Evolutionary conservation across 352 stramenopile species (phyloP).

Genomic region (Phytophthora citrophthora): DNA sequence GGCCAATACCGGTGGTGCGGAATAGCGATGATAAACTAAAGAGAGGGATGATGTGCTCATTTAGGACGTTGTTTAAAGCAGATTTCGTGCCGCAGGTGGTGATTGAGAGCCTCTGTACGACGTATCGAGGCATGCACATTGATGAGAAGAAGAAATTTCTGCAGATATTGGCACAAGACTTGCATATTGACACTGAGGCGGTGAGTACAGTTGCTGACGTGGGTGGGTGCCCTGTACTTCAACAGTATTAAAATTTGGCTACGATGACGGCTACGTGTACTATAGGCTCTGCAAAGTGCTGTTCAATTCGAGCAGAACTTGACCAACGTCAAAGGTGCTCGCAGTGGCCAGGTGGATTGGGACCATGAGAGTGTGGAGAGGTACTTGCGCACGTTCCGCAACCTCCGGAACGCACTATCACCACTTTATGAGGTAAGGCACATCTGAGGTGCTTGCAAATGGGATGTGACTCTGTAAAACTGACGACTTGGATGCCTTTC

Average conservation of each 20-base stretch:
- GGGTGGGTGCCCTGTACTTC: too few species aligned
- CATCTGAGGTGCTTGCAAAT: neutral
- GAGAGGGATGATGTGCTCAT: neutral
- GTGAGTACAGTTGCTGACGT: slow-evolving; percentile 25
- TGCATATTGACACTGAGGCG: slow-evolving; percentile 66
- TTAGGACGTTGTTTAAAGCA: slow-evolving; percentile 22
- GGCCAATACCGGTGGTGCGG: slow-evolving; percentile 62
- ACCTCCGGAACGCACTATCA: slow-evolving; percentile 58
- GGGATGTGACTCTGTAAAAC: neutral
- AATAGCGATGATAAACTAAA: neutral
- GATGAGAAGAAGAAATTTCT: slow-evolving; percentile 86
- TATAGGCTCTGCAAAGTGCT: slow-evolving; percentile 50
- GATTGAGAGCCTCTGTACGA: slow-evolving; percentile 68
- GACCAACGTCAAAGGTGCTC: slow-evolving; percentile 46
- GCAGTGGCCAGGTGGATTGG: slow-evolving; percentile 54
- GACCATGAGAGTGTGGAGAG: slow-evolving; percentile 75
- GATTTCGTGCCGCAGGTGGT: slow-evolving; percentile 84
- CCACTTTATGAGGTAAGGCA: slow-evolving; percentile 66
- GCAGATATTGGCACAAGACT: slow-evolving; percentile 74
- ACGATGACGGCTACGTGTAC: neutral
- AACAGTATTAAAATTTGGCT: neutral
- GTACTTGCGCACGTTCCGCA: slow-evolving; percentile 77
- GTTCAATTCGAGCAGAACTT: slow-evolving; percentile 64
- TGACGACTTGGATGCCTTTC: neutral
- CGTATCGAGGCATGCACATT: slow-evolving; percentile 71